Conservation (phyloP, 108 stramenopile species). For the Discostella stelligeroides region DNA sequence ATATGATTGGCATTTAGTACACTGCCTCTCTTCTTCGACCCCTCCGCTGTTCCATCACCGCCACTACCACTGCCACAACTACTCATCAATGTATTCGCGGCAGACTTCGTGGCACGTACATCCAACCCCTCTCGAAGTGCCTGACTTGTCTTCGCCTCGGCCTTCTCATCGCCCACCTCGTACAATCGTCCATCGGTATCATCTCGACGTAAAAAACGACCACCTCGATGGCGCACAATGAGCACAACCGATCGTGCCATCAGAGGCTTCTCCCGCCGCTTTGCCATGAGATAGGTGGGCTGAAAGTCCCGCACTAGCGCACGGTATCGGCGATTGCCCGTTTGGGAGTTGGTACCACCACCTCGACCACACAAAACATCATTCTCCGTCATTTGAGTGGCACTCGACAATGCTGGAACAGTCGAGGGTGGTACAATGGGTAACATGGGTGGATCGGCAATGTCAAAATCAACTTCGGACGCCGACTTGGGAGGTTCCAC, state of each 20-base stretch:
- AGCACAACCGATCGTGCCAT: constrained; percentile 84
- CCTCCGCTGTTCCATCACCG: constrained; percentile 7
- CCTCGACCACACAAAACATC: constrained; percentile 88
- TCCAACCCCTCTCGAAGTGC: constrained; percentile 86
- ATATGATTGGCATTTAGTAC: not conserved
- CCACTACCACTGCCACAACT: not conserved
- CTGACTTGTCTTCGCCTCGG: constrained; percentile 89
- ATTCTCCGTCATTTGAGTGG: constrained; percentile 62
- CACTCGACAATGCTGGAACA: constrained; percentile 58
- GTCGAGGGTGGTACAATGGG: constrained; percentile 62
- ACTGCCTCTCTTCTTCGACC: constrained; percentile 27
- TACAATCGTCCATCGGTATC: constrained; percentile 73
- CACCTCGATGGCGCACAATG: constrained; percentile 82
- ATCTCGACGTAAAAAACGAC: constrained; percentile 80
- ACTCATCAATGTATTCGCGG: constrained; percentile 49
- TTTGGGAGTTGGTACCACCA: constrained; percentile 88
- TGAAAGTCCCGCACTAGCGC: constrained; percentile 85
- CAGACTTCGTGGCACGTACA: constrained; percentile 80
- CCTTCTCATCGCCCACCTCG: constrained; percentile 88
- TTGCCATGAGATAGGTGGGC: constrained; percentile 83
- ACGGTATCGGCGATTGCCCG: constrained; percentile 85
- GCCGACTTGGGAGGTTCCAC: constrained; percentile 68
- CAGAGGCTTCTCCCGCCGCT: constrained; percentile 83
- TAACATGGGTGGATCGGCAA: constrained; percentile 71
- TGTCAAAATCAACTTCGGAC: constrained; percentile 78